A percentile compares a stretch with the other conserved stretches of the same genome.
Conservation (phyloP, 306 rosid species). For the Cucumis melo region DNA sequence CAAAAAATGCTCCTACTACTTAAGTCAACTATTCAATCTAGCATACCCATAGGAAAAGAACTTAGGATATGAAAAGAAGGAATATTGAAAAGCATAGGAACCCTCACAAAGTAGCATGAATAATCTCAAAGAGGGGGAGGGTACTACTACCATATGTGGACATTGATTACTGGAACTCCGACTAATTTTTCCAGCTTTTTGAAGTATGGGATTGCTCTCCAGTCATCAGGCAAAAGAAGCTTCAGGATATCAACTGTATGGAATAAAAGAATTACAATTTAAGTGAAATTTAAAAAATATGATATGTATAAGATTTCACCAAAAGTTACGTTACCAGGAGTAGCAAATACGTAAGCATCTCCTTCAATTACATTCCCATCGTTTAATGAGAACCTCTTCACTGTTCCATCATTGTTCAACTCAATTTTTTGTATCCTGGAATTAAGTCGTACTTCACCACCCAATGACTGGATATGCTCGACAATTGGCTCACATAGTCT, state of each 20-base stretch:
- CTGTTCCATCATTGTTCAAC: slow-evolving; percentile 71
- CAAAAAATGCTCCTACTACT: neutral
- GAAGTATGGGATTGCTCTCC: slow-evolving; percentile 88
- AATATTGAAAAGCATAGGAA: neutral
- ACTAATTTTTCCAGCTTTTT: slow-evolving; percentile 80
- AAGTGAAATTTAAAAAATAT: slow-evolving; percentile 7
- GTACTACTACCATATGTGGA: slow-evolving; percentile 74
- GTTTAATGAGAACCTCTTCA: slow-evolving; percentile 50
- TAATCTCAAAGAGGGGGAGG: neutral
- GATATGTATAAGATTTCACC: neutral
- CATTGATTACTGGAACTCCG: slow-evolving; percentile 93
- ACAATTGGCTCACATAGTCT: slow-evolving; percentile 92
- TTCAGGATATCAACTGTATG: slow-evolving; percentile 78
- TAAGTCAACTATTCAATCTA: neutral
- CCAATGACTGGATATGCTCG: slow-evolving; percentile 68
- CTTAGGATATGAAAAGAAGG: neutral
- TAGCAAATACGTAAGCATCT: slow-evolving; percentile 76
- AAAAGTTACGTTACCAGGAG: slow-evolving; percentile 55
- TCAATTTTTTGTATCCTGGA: slow-evolving; percentile 77
- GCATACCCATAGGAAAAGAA: neutral
- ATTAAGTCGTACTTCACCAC: slow-evolving; percentile 80
- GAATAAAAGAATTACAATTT: slow-evolving; percentile 5
- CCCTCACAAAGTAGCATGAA: neutral
- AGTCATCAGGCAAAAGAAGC: slow-evolving; percentile 71
- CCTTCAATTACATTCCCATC: slow-evolving; percentile 70